phyloP scores from a whole-genome alignment of 352 stramenopile genomes.

The Peronospora destructor region DNA sequence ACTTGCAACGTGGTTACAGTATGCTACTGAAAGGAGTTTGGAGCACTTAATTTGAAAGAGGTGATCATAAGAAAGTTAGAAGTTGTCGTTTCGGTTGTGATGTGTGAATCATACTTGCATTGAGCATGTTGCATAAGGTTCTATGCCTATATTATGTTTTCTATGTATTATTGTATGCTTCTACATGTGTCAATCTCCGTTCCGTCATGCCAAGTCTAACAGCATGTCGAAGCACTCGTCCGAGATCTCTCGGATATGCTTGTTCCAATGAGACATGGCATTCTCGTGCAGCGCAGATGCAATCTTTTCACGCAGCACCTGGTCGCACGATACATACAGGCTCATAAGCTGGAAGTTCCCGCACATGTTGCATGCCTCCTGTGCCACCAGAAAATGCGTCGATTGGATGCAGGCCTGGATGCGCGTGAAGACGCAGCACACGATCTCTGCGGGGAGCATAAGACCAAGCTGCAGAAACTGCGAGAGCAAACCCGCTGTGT shows the following conservation, averaged over 20 bases:
- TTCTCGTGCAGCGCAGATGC: slow-evolving; percentile 61
- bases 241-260: slow-evolving; percentile 65
- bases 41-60: too few species aligned
- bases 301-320: slow-evolving; percentile 48
- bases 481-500: slow-evolving; percentile 47
- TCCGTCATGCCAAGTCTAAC: slow-evolving; percentile 53
- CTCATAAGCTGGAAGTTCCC: slow-evolving; percentile 62
- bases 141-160: slow-evolving; percentile 25
- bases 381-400: slow-evolving; percentile 63
- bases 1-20: too few species aligned
- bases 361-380: slow-evolving; percentile 61
- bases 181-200: neutral
- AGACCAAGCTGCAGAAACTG: slow-evolving; percentile 56
- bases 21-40: too few species aligned
- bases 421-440: slow-evolving; percentile 45
- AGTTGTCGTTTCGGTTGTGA: slow-evolving; percentile 28
- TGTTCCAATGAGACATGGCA: slow-evolving; percentile 62
- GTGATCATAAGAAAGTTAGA: too few species aligned
- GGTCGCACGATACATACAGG: slow-evolving; percentile 55
- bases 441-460: slow-evolving; percentile 39
- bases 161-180: slow-evolving; percentile 26
- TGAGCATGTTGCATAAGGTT: slow-evolving; percentile 14
- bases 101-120: slow-evolving; percentile 18
- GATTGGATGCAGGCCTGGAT: slow-evolving; percentile 52
- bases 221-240: slow-evolving; percentile 80